These are phyloP conservation scores for Naegleria gruberi DNA, from an alignment of 208 protist genomes.

Conservation along the genomic window DNA sequence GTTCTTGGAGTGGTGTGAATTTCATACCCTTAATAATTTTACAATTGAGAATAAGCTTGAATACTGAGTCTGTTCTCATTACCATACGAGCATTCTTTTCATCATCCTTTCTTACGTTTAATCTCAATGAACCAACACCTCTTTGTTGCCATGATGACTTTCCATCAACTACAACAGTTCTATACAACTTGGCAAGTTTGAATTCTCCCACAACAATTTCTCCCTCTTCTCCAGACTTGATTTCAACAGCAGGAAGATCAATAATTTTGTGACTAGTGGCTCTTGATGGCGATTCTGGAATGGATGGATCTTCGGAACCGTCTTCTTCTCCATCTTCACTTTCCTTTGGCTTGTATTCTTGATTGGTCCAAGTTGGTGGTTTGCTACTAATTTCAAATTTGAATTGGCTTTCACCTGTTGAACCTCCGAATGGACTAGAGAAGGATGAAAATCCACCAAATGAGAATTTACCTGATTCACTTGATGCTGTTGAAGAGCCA, in stretches of 20 bases:
- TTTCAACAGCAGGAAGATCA: not conserved
- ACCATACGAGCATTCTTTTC: not conserved
- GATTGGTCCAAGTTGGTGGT: not conserved
- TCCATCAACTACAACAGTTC: not conserved
- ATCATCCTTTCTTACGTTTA: not conserved
- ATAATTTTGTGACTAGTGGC: not conserved
- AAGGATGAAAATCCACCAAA: not conserved
- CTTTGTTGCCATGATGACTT: not conserved
- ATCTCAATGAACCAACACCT: not conserved
- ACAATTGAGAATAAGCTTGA: not conserved
- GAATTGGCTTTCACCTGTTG: not conserved
- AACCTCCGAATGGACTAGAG: not conserved
- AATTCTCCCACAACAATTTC: not conserved
- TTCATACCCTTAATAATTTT: not conserved
- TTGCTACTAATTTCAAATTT: not conserved
- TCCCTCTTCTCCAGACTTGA: not conserved
- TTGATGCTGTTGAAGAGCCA: not conserved
- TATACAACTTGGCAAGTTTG: not conserved
- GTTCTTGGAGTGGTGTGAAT: not conserved
- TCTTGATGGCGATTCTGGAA: too few species aligned
- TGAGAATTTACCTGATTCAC: not conserved
- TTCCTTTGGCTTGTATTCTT: not conserved
- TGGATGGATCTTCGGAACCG: not conserved
- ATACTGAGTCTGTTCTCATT: not conserved
- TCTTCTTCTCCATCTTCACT: not conserved